These are phyloP conservation scores for Phlebopus sp. DNA, from an alignment of 1,284 basidiomycete genomes.

Conservation along the genomic window DNA sequence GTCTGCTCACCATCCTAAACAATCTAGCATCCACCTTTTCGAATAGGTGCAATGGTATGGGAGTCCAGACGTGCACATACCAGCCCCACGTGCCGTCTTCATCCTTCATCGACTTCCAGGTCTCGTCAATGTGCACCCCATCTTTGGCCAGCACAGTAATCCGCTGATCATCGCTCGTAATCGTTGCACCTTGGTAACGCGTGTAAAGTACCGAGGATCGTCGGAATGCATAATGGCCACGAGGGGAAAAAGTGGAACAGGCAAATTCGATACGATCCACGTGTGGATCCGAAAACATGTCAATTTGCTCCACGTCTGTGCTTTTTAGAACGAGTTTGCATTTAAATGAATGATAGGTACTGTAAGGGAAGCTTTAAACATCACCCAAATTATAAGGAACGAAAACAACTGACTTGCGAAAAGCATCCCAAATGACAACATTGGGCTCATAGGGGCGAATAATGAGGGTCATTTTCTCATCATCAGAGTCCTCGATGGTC, in stretches of 20 bases:
- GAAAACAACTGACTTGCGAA: constrained; percentile 16
- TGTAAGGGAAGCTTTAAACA: constrained; percentile 6
- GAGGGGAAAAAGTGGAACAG: constrained; percentile 17
- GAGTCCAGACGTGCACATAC: constrained; percentile 29
- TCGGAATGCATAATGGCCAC: constrained; percentile 5
- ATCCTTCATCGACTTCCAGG: constrained; percentile 17
- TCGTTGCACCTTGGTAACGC: constrained; percentile 14
- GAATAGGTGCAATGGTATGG: constrained; percentile 32
- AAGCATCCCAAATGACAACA: constrained; percentile 27
- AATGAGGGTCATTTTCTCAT: constrained; percentile 12
- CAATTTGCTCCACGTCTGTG: constrained; percentile 9
- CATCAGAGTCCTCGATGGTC: neutral
- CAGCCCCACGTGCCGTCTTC: constrained; percentile 27
- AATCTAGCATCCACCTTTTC: constrained; percentile 31
- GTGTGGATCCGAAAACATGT: constrained; percentile 9
- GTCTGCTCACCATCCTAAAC: constrained; percentile 24
- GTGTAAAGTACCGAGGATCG: constrained; percentile 10
- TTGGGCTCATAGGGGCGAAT: constrained; percentile 14
- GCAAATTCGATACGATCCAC: constrained; percentile 19
- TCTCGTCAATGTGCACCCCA: constrained; percentile 23
- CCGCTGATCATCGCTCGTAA: neutral
- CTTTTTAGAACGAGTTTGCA: constrained; percentile 26
- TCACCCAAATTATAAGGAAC: neutral
- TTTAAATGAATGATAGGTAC: constrained; percentile 18
- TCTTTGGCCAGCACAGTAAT: neutral